Conservation (phyloP, 768 basidiomycete genomes). For the Lentinula raphanica region DNA sequence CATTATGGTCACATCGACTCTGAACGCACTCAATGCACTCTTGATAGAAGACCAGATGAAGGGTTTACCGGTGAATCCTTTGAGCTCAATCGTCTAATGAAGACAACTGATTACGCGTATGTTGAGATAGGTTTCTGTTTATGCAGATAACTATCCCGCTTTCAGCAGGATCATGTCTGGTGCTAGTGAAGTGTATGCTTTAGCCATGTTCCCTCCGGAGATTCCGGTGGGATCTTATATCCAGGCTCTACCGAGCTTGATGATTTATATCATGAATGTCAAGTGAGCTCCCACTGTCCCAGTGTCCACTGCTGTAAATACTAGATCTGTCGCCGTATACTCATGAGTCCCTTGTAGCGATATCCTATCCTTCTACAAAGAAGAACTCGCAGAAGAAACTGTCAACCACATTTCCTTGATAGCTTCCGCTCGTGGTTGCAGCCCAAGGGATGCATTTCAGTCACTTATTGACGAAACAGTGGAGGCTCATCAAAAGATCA, state of each 20-base stretch:
- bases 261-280: conserved; percentile 24
- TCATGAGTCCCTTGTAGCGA: conserved; percentile 22
- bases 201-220: conserved; percentile 30
- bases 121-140: conserved; percentile 8
- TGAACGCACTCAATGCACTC: conserved; percentile 29
- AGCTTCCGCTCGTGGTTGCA: conserved; percentile 17
- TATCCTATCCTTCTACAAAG: conserved; percentile 36
- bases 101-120: not conserved
- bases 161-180: conserved; percentile 27
- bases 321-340: no score
- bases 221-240: conserved; percentile 27
- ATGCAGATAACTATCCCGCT: conserved; percentile 13
- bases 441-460: conserved; percentile 23
- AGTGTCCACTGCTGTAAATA: no score
- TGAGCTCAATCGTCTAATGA: not conserved
- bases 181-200: conserved; percentile 26
- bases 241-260: conserved; percentile 33
- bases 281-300: conserved; percentile 34
- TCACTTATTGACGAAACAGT: conserved; percentile 22
- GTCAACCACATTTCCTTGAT: conserved; percentile 21
- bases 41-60: conserved; percentile 26
- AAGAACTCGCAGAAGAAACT: conserved; percentile 29
- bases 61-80: conserved; percentile 22
- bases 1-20: conserved; percentile 28
- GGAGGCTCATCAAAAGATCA: conserved; percentile 16